Evolutionary conservation across 2,329 filamentous ascomycete species (phyloP).

Genomic region (Penicillium sp.): DNA sequence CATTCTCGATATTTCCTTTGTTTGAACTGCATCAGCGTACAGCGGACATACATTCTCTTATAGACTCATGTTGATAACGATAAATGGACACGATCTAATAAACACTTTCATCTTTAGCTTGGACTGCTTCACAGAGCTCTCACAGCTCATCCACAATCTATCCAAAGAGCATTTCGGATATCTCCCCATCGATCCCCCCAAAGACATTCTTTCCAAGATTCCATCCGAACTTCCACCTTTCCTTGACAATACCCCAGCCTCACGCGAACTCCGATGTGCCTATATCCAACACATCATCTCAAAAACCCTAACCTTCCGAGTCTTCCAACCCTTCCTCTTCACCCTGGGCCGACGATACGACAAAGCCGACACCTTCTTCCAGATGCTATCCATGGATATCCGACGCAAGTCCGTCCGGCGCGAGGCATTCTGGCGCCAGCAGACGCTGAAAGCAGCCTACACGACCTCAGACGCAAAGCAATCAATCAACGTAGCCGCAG

Average conservation of each 20-base stretch:
- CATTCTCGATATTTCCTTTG: conserved; percentile 18
- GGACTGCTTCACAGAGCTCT: conserved; percentile 54
- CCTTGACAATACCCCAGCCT: conserved; percentile 53
- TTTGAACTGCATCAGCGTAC: conserved; percentile 10
- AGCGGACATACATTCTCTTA: conserved; percentile 14
- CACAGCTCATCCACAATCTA: conserved; percentile 53
- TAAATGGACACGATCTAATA: conserved; percentile 47
- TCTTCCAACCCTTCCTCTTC: conserved; percentile 60
- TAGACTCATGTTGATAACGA: conserved; percentile 34
- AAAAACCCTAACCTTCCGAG: conserved; percentile 55
- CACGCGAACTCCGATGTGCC: conserved; percentile 53
- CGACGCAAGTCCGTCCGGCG: conserved; percentile 57
- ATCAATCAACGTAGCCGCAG: conserved; percentile 56
- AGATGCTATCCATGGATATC: conserved; percentile 56
- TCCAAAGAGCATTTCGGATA: conserved; percentile 54
- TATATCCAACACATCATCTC: conserved; percentile 59
- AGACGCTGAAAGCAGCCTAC: conserved; percentile 58
- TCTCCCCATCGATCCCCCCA: conserved; percentile 51
- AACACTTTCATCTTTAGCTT: conserved; percentile 44
- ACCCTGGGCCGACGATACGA: conserved; percentile 55
- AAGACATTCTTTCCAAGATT: conserved; percentile 53
- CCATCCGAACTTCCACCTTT: conserved; percentile 56
- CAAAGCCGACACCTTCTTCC: conserved; percentile 57
- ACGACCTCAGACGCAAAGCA: conserved; percentile 58
- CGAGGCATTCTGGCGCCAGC: conserved; percentile 59